These are phyloP conservation scores for Tritrichomonas foetus DNA, from an alignment of 208 protist genomes.

Conservation along the genomic window DNA sequence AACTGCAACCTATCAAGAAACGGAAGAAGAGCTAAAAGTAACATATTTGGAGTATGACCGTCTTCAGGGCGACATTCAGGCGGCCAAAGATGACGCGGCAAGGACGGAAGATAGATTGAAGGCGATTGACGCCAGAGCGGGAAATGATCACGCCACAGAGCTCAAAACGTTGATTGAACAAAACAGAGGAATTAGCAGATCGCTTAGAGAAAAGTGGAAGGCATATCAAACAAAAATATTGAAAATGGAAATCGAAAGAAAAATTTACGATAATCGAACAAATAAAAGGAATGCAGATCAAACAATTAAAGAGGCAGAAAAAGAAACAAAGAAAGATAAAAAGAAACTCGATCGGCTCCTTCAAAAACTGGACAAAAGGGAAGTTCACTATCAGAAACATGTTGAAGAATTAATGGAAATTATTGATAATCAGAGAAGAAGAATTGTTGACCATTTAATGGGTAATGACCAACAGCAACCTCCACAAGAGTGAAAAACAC, in stretches of 20 bases:
- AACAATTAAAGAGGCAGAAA: too few species aligned
- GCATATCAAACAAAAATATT: neutral
- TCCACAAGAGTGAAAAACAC: too few species aligned
- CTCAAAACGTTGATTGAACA: neutral
- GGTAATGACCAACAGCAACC: too few species aligned
- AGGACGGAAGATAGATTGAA: neutral
- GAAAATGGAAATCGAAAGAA: neutral
- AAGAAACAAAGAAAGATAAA: too few species aligned
- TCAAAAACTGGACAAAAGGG: too few species aligned
- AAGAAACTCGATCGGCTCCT: too few species aligned
- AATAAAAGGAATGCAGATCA: too few species aligned
- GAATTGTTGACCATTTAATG: neutral
- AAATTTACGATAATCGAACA: too few species aligned
- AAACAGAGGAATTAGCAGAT: neutral
- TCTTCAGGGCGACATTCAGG: neutral
- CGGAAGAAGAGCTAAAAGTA: neutral
- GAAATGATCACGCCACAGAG: neutral
- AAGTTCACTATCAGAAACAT: neutral
- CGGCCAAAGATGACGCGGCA: neutral
- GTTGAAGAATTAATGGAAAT: neutral
- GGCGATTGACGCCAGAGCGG: neutral
- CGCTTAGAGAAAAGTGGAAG: neutral
- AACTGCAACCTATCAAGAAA: neutral
- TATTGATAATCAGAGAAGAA: neutral
- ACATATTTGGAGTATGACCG: neutral